A percentile compares a stretch with the other conserved stretches of the same genome.
phyloP scores from a whole-genome alignment of 2,329 filamentous ascomycete species.

The Nigrospora oryzae region DNA sequence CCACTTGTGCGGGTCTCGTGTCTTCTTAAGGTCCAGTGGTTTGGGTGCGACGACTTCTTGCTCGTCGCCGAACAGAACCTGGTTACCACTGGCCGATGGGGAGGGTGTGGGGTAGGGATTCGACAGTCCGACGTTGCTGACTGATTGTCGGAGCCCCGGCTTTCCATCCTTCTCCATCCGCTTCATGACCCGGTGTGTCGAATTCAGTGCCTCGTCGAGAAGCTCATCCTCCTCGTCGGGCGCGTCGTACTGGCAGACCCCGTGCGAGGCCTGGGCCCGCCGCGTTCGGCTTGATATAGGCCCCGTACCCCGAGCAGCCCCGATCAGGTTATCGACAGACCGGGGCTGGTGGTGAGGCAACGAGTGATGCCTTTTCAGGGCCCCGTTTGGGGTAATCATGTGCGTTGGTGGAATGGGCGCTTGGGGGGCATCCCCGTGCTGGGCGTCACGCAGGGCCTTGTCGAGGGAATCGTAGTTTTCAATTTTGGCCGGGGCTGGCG shows the following conservation, averaged over 20 bases:
- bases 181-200: conserved; percentile 66
- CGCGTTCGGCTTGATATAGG: conserved; percentile 75
- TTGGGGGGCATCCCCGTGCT: conserved; percentile 36
- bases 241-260: conserved; percentile 80
- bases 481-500: conserved; percentile 36
- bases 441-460: conserved; percentile 46
- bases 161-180: conserved; percentile 52
- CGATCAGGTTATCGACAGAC: conserved; percentile 54
- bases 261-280: conserved; percentile 65
- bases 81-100: conserved; percentile 75
- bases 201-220: conserved; percentile 77
- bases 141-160: conserved; percentile 50
- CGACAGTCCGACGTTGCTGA: conserved; percentile 51
- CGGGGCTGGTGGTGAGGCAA: conserved; percentile 54
- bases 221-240: conserved; percentile 96
- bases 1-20: conserved; percentile 59
- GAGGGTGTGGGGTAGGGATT: conserved; percentile 61
- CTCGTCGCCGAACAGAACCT: conserved; percentile 62
- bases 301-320: conserved; percentile 41
- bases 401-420: conserved; percentile 45
- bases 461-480: conserved; percentile 54
- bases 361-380: conserved; percentile 58
- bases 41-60: conserved; percentile 56
- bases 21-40: conserved; percentile 60
- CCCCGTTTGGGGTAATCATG: conserved; percentile 38